These are phyloP conservation scores for Arthrobotrys conoides DNA, from an alignment of 2,329 filamentous ascomycete genomes.

Conservation along the genomic window DNA sequence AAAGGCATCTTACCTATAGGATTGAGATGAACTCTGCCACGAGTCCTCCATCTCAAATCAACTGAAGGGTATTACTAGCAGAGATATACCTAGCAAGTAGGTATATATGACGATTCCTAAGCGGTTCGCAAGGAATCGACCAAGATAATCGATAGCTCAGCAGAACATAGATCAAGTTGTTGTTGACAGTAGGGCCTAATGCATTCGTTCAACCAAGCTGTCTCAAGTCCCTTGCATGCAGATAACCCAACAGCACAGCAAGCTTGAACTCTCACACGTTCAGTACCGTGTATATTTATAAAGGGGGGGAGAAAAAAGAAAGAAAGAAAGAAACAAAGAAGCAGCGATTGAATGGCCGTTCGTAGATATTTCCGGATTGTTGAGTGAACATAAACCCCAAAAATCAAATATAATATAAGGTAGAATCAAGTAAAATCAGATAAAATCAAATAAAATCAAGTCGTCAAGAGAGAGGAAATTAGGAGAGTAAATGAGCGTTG, in stretches of 20 bases:
- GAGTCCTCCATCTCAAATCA: conserved; percentile 48
- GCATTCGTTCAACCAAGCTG: conserved; percentile 7
- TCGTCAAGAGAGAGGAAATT: no score
- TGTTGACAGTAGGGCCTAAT: not conserved
- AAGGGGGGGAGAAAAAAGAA: not conserved
- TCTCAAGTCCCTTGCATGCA: conserved; percentile 17
- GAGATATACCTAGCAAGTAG: not conserved
- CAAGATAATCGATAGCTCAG: conserved; percentile 5
- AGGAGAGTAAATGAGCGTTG: conserved; percentile 42
- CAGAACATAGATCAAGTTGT: conserved; percentile 19
- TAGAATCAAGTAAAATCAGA: conserved; percentile 24
- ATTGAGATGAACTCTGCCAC: conserved; percentile 52
- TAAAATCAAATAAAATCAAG: conserved; percentile 37
- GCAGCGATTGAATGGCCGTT: no score
- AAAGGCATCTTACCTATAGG: conserved; percentile 37
- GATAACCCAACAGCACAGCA: conserved; percentile 15
- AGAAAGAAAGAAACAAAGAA: conserved; percentile 14
- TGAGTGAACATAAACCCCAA: not conserved
- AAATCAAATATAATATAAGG: no score
- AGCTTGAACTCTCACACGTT: not conserved
- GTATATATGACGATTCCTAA: not conserved
- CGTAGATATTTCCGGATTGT: no score
- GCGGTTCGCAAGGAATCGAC: not conserved
- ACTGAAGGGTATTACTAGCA: conserved; percentile 12
- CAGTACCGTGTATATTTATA: not conserved